A percentile compares a stretch with the other conserved stretches of the same genome.
These are phyloP conservation scores for Biscogniauxia sp. DNA, from an alignment of 2,329 filamentous ascomycete genomes.

Conservation along the genomic window DNA sequence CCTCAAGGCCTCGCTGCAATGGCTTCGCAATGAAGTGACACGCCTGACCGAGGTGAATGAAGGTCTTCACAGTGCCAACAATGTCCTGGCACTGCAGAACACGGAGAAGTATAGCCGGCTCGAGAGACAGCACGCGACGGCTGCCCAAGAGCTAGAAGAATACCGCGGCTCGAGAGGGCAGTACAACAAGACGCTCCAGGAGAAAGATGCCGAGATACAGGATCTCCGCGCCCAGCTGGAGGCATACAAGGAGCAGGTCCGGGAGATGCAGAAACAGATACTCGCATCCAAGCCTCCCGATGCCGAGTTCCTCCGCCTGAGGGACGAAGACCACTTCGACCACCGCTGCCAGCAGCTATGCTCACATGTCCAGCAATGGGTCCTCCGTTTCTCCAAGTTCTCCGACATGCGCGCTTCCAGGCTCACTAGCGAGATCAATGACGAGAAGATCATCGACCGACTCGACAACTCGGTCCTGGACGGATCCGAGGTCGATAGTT, in stretches of 20 bases:
- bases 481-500: conserved; percentile 86
- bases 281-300: conserved; percentile 59
- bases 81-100: conserved; percentile 72
- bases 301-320: conserved; percentile 71
- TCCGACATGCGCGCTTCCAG: conserved; percentile 89
- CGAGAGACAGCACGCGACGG: conserved; percentile 63
- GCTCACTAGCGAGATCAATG: conserved; percentile 76
- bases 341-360: conserved; percentile 91
- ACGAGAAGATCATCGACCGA: conserved; percentile 90
- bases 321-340: conserved; percentile 94
- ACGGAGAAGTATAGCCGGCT: conserved; percentile 67
- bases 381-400: conserved; percentile 95
- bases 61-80: conserved; percentile 73
- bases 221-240: conserved; percentile 76
- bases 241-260: conserved; percentile 63
- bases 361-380: conserved; percentile 96
- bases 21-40: conserved; percentile 77
- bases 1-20: conserved; percentile 74
- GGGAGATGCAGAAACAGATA: conserved; percentile 56
- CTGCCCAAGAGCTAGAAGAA: conserved; percentile 67
- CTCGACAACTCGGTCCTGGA: conserved; percentile 94
- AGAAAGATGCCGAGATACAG: conserved; percentile 82
- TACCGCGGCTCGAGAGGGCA: conserved; percentile 62
- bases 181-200: conserved; percentile 64
- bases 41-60: conserved; percentile 82